These are phyloP conservation scores for Dioscorea zingiberensis DNA, from an alignment of 106 monocot species.

Conservation along the genomic window DNA sequence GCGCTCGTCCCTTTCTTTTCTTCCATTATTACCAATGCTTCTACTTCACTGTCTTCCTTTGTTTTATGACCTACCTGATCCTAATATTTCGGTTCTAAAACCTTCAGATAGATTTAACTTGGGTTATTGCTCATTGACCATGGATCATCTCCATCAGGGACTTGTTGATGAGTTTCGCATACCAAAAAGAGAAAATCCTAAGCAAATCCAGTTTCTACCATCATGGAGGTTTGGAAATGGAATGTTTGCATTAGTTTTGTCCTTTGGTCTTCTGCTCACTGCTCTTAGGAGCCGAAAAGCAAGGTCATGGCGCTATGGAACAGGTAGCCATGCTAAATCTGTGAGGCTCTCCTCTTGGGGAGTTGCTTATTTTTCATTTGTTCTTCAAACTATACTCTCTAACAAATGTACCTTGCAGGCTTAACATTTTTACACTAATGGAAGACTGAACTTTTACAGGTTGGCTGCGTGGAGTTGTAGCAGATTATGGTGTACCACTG, in stretches of 20 bases:
- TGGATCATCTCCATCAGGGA: slow-evolving; percentile 22
- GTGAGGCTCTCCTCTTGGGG: no score
- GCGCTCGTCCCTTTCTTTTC: no score
- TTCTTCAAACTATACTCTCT: no score
- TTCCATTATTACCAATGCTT: no score
- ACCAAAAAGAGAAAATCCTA: slow-evolving; percentile 41
- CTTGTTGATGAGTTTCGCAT: slow-evolving; percentile 53
- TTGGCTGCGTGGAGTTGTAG: slow-evolving; percentile 24
- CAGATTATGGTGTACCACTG: slow-evolving; percentile 38
- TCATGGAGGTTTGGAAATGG: slow-evolving; percentile 57
- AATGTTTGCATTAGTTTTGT: slow-evolving; percentile 41
- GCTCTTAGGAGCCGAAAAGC: slow-evolving; percentile 51
- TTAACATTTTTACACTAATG: no score
- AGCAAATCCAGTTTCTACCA: slow-evolving; percentile 19
- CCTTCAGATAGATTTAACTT: no score
- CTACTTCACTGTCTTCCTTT: no score
- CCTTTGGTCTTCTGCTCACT: slow-evolving; percentile 53
- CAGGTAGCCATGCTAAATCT: slow-evolving; percentile 20
- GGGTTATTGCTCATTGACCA: no score
- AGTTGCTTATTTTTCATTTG: no score
- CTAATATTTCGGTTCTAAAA: no score
- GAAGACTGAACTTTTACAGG: slow-evolving; percentile 4
- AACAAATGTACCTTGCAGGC: no score
- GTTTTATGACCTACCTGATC: no score
- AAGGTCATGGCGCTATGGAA: slow-evolving; percentile 60